Evolutionary conservation across 148 eudicot genomes (phyloP).

Genomic region (Vaccinium vitisidaea): DNA sequence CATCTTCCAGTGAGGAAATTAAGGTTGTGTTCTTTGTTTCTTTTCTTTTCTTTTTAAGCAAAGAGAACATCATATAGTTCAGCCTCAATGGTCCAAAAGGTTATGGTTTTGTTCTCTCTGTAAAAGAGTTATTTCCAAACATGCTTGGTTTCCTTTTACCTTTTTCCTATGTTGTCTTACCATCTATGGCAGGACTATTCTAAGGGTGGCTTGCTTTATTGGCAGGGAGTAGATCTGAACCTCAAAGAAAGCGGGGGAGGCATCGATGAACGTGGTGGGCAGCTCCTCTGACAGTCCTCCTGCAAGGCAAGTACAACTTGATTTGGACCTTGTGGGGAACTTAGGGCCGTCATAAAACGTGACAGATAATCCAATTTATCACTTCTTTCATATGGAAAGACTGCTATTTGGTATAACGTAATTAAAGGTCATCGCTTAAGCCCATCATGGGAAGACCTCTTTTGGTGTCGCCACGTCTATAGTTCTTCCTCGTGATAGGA

Average conservation of each 20-base stretch:
- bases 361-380: background rate
- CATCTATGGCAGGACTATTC: no score
- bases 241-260: slow-evolving; percentile 14
- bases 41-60: background rate
- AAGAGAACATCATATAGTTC: background rate
- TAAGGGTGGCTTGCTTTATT: slow-evolving; percentile 8
- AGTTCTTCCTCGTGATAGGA: background rate
- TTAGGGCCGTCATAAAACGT: background rate
- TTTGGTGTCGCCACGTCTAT: background rate
- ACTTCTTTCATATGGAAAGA: background rate
- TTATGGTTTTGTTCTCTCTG: background rate
- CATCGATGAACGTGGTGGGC: background rate
- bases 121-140: no score
- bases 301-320: slow-evolving; percentile 11
- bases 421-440: background rate
- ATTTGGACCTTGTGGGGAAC: background rate
- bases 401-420: background rate
- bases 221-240: slow-evolving; percentile 23
- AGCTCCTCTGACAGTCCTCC: background rate
- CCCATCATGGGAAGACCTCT: background rate
- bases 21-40: background rate
- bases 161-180: background rate
- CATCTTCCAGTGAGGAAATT: background rate
- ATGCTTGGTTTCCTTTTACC: background rate
- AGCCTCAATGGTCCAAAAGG: background rate